Conservation (phyloP, 2,329 filamentous ascomycete genomes). For the Beauveria sp. region DNA sequence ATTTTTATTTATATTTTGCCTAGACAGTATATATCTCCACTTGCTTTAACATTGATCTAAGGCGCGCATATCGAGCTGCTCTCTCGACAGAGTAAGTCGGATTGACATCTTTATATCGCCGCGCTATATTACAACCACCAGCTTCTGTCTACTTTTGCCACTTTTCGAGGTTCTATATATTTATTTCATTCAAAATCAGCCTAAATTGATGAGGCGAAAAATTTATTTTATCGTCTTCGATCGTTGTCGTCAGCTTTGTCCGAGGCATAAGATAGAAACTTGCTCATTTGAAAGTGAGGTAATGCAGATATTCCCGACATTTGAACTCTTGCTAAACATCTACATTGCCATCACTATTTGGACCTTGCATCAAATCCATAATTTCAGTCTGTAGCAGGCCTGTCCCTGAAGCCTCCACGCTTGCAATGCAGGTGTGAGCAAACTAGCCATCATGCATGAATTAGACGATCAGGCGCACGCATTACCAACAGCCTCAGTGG, state of each 20-base stretch:
- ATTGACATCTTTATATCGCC: too few species aligned
- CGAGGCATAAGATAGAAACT: background rate
- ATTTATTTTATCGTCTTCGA: background rate
- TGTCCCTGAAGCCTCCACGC: too few species aligned
- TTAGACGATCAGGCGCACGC: background rate
- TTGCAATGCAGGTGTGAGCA: too few species aligned
- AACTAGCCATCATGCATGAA: background rate
- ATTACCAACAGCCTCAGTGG: background rate
- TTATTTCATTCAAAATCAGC: background rate
- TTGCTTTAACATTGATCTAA: background rate
- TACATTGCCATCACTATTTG: background rate
- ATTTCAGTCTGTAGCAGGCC: too few species aligned
- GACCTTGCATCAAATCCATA: rapidly evolving
- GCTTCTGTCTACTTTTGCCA: background rate
- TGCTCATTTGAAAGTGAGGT: background rate
- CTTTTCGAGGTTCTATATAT: background rate
- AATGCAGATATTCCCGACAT: too few species aligned
- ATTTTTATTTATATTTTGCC: too few species aligned
- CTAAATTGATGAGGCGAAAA: background rate
- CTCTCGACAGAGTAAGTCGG: too few species aligned
- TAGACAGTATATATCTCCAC: background rate
- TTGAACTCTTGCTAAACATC: too few species aligned
- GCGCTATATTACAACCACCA: background rate
- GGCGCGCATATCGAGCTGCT: too few species aligned
- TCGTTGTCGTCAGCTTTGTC: background rate